phyloP scores from a whole-genome alignment of 2,329 filamentous ascomycete genomes.

The Penicillium glabrum region DNA sequence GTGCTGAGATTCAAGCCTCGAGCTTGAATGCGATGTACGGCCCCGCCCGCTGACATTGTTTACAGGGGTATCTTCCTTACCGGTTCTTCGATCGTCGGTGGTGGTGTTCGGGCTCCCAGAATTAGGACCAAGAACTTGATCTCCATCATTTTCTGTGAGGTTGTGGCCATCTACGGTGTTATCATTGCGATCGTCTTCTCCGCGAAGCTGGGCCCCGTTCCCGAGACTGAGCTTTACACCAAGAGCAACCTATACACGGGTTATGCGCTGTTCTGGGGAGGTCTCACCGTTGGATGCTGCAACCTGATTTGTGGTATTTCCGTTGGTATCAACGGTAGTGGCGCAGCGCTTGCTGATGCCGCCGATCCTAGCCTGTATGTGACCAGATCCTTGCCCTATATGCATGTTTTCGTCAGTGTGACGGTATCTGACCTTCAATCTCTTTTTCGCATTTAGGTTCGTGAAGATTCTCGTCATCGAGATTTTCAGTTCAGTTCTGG shows the following conservation, averaged over 20 bases:
- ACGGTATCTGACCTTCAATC: constrained; percentile 5
- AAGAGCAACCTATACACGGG: constrained; percentile 88
- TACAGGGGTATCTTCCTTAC: constrained; percentile 97
- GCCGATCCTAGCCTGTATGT: constrained; percentile 85
- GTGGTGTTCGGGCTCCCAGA: constrained; percentile 91
- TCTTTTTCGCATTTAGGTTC: constrained; percentile 60
- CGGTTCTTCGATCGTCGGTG: constrained; percentile 93
- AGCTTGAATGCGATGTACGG: not conserved
- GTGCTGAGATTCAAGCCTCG: not conserved
- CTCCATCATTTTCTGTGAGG: constrained; percentile 99
- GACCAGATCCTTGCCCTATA: not conserved
- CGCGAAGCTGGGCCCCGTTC: constrained; percentile 71
- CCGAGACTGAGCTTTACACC: constrained; percentile 66
- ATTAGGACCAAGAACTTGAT: constrained; percentile 99
- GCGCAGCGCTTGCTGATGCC: constrained; percentile 92
- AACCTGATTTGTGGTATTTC: constrained; percentile 95
- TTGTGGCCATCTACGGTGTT: constrained; percentile 99
- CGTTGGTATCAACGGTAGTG: constrained; percentile 96
- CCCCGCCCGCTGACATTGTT: constrained; percentile 6
- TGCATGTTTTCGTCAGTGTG: not conserved
- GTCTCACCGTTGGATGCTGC: constrained; percentile 90
- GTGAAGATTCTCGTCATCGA: constrained; percentile 99
- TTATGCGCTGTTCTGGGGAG: constrained; percentile 94
- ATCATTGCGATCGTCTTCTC: constrained; percentile 99
- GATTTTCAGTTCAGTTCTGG: constrained; percentile 97